Percentiles rank a stretch among this genome's conserved stretches.
Evolutionary conservation across 768 basidiomycete genomes (phyloP).

Genomic region (Lentinula edodes): DNA sequence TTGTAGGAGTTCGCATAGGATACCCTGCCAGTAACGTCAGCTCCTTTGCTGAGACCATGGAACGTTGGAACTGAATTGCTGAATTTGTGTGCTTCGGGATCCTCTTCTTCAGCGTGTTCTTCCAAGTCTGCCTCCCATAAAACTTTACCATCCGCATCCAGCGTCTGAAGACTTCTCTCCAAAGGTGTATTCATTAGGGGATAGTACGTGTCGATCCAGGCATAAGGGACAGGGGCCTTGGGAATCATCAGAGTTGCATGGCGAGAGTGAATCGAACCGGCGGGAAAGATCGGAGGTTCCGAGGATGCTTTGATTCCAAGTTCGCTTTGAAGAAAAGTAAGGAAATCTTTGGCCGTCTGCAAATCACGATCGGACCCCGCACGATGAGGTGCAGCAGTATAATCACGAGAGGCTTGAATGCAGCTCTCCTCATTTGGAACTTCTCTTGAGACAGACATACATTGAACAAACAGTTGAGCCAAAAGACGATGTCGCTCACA

Average conservation of each 20-base stretch:
- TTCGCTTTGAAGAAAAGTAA: conserved; percentile 45
- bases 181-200: conserved; percentile 69
- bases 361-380: conserved; percentile 56
- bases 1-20: conserved; percentile 25
- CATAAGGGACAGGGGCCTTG: conserved; percentile 32
- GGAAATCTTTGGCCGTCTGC: conserved; percentile 50
- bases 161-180: conserved; percentile 47
- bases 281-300: conserved; percentile 42
- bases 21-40: conserved; percentile 56
- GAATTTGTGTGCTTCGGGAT: conserved; percentile 55
- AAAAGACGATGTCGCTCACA: not conserved
- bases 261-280: conserved; percentile 50
- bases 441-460: conserved; percentile 25
- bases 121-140: conserved; percentile 59
- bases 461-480: not conserved
- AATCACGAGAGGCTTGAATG: conserved; percentile 43
- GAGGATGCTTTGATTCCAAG: conserved; percentile 32
- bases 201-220: conserved; percentile 71
- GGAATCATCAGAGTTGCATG: conserved; percentile 46
- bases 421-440: conserved; percentile 48
- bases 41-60: conserved; percentile 67
- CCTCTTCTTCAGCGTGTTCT: conserved; percentile 61
- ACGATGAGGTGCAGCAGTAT: conserved; percentile 50
- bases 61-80: conserved; percentile 56
- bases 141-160: conserved; percentile 42